A percentile compares a stretch with the other conserved stretches of the same genome.
Conservation (phyloP, 192 early-diverging fungal genomes). For the Kappamyces sp. region DNA sequence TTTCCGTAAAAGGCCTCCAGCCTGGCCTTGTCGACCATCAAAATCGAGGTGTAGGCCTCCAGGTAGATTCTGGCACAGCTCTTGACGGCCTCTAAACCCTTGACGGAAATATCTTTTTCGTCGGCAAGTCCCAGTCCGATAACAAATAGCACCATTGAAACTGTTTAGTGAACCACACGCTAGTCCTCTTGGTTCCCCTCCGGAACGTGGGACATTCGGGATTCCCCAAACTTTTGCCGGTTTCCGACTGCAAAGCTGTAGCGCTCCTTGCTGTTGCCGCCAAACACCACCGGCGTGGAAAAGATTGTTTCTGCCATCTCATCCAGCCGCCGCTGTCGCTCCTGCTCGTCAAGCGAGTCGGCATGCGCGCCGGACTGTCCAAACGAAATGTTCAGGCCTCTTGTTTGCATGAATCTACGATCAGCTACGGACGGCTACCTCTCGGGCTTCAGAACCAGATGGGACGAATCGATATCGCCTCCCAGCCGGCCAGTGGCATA, state of each 20-base stretch:
- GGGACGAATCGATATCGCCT: neutral
- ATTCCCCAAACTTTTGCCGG: too few species aligned
- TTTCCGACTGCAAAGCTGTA: too few species aligned
- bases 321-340: too few species aligned
- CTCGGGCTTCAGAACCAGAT: neutral
- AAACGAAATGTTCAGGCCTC: conserved; percentile 13
- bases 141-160: conserved; percentile 63
- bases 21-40: conserved; percentile 75
- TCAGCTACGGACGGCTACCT: neutral
- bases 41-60: conserved; percentile 92
- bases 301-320: too few species aligned
- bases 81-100: conserved; percentile 89
- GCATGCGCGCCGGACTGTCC: neutral
- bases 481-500: neutral
- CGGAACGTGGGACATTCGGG: too few species aligned
- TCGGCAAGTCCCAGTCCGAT: conserved; percentile 92
- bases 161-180: too few species aligned
- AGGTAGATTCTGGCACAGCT: conserved; percentile 84
- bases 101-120: conserved; percentile 94
- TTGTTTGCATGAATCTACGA: conserved; percentile 10
- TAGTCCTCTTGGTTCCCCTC: too few species aligned
- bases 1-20: conserved; percentile 87
- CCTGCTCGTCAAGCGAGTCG: too few species aligned
- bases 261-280: too few species aligned
- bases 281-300: too few species aligned